A percentile compares a stretch with the other conserved stretches of the same genome.
Conservation (phyloP, 2,329 filamentous ascomycete species). For the Tolypocladium inflatum region DNA sequence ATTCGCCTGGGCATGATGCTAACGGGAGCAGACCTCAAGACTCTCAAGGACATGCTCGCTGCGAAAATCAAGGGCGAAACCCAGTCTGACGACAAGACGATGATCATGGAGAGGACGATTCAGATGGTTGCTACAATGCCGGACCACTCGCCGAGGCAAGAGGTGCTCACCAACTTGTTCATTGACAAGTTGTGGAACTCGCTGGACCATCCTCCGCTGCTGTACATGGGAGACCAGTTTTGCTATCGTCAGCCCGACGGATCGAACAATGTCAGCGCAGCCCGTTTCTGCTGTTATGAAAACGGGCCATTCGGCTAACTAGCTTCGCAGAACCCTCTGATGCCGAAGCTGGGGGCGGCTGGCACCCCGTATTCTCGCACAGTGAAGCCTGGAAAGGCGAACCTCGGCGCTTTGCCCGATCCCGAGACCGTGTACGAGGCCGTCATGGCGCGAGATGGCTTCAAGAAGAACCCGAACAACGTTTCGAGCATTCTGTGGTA, state of each 20-base stretch:
- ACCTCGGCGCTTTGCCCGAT: conserved; percentile 59
- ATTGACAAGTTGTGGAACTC: conserved; percentile 62
- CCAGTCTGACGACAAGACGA: conserved; percentile 63
- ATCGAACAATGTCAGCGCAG: conserved; percentile 46
- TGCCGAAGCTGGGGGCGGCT: conserved; percentile 57
- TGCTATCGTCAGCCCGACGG: conserved; percentile 62
- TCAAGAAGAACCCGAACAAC: conserved; percentile 57
- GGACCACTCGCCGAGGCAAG: conserved; percentile 48
- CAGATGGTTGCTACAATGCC: conserved; percentile 59
- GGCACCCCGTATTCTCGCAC: conserved; percentile 58
- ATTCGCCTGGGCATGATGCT: neutral
- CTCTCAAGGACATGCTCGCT: conserved; percentile 50
- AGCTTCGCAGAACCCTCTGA: conserved; percentile 45
- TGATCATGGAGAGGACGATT: conserved; percentile 67
- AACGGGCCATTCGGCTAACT: neutral
- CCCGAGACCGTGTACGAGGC: conserved; percentile 53
- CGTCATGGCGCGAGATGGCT: conserved; percentile 43
- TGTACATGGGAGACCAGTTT: conserved; percentile 53
- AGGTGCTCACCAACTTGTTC: conserved; percentile 56
- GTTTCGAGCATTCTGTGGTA: conserved; percentile 65
- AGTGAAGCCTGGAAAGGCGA: conserved; percentile 46
- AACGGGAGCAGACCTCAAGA: conserved; percentile 45
- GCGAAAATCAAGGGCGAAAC: conserved; percentile 53
- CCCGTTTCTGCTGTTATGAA: too few species aligned
- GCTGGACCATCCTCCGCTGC: conserved; percentile 61